A percentile compares a stretch with the other conserved stretches of the same genome.
Evolutionary conservation across 2,329 filamentous ascomycete species (phyloP).

Genomic region (Claviceps capensis): DNA sequence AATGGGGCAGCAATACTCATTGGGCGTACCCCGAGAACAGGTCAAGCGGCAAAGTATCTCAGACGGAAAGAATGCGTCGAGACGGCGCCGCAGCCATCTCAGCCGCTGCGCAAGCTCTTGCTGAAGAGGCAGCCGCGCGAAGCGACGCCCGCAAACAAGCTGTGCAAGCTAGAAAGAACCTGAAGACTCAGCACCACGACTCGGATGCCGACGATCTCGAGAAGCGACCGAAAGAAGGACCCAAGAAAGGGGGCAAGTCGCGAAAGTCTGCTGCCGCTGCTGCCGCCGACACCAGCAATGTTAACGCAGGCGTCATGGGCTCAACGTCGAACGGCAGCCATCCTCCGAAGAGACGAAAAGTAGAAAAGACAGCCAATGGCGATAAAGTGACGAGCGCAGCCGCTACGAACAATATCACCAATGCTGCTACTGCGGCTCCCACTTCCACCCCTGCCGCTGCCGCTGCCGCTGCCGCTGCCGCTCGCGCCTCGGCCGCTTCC

Average conservation of each 20-base stretch:
- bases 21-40: conserved; percentile 93
- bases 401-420: not conserved
- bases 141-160: conserved; percentile 79
- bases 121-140: conserved; percentile 70
- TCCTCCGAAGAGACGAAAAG: conserved; percentile 64
- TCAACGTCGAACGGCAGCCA: conserved; percentile 39
- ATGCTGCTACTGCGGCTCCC: not conserved
- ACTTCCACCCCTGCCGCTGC: not conserved
- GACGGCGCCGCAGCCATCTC: conserved; percentile 69
- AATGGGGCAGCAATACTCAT: conserved; percentile 79
- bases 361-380: conserved; percentile 50
- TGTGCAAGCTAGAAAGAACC: conserved; percentile 60
- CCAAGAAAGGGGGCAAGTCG: conserved; percentile 54
- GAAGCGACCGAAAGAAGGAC: conserved; percentile 32
- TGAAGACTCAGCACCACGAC: conserved; percentile 55
- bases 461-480: not conserved
- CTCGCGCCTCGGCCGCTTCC: not conserved
- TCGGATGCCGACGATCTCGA: conserved; percentile 66
- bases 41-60: conserved; percentile 43
- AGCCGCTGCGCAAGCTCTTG: conserved; percentile 61
- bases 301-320: conserved; percentile 55
- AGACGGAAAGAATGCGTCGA: conserved; percentile 60
- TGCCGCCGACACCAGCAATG: conserved; percentile 27
- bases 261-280: conserved; percentile 44
- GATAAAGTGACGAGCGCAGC: conserved; percentile 22